These are phyloP conservation scores for Rhynchospora breviuscula DNA, from an alignment of 176 grass and related monocot genomes.

Conservation along the genomic window DNA sequence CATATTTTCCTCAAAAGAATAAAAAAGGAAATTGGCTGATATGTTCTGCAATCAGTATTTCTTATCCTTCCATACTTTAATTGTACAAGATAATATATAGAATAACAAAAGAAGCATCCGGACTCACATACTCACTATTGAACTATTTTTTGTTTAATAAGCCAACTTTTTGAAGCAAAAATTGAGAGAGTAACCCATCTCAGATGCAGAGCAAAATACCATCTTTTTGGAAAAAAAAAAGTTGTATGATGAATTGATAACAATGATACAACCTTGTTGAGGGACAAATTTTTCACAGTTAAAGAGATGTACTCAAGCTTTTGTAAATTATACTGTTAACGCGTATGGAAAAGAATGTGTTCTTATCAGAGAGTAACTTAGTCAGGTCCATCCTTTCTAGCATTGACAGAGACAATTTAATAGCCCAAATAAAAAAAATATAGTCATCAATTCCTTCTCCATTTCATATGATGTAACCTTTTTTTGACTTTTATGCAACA, in stretches of 20 bases:
- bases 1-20: neutral
- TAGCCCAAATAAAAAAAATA: neutral
- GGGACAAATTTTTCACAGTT: neutral
- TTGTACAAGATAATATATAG: neutral
- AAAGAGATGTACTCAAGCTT: neutral
- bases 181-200: too few relatives aligned
- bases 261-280: neutral
- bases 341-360: neutral
- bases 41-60: neutral
- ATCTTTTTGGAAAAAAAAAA: neutral
- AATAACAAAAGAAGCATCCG: neutral
- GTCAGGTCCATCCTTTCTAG: neutral
- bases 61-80: neutral
- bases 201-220: neutral
- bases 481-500: neutral
- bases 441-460: neutral
- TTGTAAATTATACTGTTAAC: neutral
- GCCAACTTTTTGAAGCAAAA: too few relatives aligned
- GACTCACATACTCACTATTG: neutral
- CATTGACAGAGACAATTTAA: neutral
- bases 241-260: neutral
- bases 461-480: constrained; percentile 15
- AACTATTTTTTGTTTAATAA: neutral
- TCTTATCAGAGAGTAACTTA: neutral
- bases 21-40: neutral